Evolutionary conservation across 2,329 filamentous ascomycete genomes (phyloP), one percentile per base, ranked within the genome.

Genomic region (Gliomastix tumulicola): DNA sequence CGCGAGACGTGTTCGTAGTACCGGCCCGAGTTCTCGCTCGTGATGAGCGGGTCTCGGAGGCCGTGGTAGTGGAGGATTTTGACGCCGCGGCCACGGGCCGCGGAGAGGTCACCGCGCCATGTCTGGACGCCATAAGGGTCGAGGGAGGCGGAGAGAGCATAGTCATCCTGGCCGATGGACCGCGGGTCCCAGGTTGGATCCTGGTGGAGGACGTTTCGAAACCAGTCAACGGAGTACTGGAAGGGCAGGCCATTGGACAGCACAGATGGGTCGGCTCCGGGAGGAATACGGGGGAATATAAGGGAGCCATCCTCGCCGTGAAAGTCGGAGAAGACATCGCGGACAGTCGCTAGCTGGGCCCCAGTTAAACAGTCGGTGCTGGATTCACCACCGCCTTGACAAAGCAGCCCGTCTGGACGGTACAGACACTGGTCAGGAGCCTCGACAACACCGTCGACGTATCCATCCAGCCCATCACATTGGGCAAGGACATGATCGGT

Each of bases 381-480:
- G 60, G 50, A 44, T 54, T 60, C 42, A 54, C 47, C 16, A 40
- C 41, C 42, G n/a, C n/a, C n/a, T n/a, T n/a, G n/a, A 41, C 68
- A 71, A n/a, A 62, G 55, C 7, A 72, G 52, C 5, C 54, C 45
- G 13, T 59, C 53, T 8, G 60, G 63, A 39, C 61, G 54, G 40
- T 72, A 61, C 38, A 58, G 44, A 51, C 71, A 76, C 8, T 54
- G 49, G 7, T 57, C 50, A 0, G 69, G 66, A 21, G 60, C 51
- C 34, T 63, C 66, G 30, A 75, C 57, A 41, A 75, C 69, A 15
- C 59, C 62, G 41, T 76, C 71, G 4, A 49, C 42, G 7, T 69
- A 51, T 3, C 71, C 69, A 45, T 75, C 71, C 31, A 64, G 51
- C 4, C 39, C 53, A 47, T 76, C 71, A 44, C 71, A 75, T 19